Evolutionary conservation across 2,329 filamentous ascomycete species (phyloP), one percentile per base, ranked within the genome.

Genomic region (Colletotrichum sp.): DNA sequence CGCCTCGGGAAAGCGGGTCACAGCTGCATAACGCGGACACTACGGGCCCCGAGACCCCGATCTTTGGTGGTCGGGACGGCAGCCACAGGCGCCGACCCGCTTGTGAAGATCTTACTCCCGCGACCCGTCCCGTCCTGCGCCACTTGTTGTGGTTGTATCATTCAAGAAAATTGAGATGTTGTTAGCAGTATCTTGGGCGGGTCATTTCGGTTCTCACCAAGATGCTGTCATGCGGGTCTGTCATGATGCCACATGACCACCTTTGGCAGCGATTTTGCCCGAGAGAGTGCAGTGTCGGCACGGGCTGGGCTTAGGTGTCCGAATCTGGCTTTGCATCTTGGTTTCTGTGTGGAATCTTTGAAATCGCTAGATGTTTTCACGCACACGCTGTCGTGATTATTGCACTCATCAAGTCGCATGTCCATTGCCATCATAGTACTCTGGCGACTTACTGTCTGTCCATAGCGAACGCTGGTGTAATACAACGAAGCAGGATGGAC

Each of bases 91-190:
- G 36, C 65, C 65, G 60, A 64, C 32, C 60, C 60, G n/a, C 60
- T 26, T 15, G 30, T 15, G 21, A 32, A 4, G 60, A n/a, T 59
- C 30, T 39, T 0, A 5, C 16, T 39, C n/a, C 34, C n/a, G 59
- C 59, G 18, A 62, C 13, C 28, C 59, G 59, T 64, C 30, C 32
- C 32, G 30, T 39, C 0, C 6, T 26, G 55, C 24, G 59, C 26
- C 28, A 30, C 59, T 0, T 26, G 5, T 9, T 16, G 6, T 6
- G 6, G 5, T 5, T 18, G 30, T 8, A 3, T 6, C 2, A 4
- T 4, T 3, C 26, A n/a, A 28, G 15, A 8, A 1, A 21, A 13
- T 0, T 24, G 44, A 13, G 44, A 13, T 3, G 0, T 21, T 24
- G n/a, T 21, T 3, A 13, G n/a, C n/a, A 52, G n/a, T 21, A 12